Evolutionary conservation across 306 rosid genomes (phyloP).

Genomic region (Vigna reflexopilosa): DNA sequence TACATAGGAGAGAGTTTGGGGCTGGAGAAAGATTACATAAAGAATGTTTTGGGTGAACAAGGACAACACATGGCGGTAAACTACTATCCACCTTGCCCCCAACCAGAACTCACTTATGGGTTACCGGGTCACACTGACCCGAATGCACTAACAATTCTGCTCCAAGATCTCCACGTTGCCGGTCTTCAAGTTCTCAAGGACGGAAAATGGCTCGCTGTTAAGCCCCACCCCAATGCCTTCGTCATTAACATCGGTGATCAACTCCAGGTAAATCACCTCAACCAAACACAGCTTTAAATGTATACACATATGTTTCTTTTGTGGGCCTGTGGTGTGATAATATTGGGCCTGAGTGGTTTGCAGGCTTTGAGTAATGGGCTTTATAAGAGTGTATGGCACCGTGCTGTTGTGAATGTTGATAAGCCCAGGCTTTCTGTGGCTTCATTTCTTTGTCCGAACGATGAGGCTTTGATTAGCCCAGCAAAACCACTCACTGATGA

Average conservation of each 20-base stretch:
- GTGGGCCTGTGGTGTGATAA: too few relatives aligned
- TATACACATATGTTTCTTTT: too few relatives aligned
- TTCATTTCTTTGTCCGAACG: slow-evolving; percentile 78
- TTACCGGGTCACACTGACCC: slow-evolving; percentile 96
- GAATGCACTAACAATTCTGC: slow-evolving; percentile 87
- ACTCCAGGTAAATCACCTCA: slow-evolving; percentile 57
- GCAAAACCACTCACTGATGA: slow-evolving; percentile 60
- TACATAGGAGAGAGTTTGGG: slow-evolving; percentile 85
- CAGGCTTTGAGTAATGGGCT: slow-evolving; percentile 94
- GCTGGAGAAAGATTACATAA: slow-evolving; percentile 64
- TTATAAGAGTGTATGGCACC: slow-evolving; percentile 93
- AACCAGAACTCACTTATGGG: slow-evolving; percentile 91
- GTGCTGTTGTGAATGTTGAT: slow-evolving; percentile 76
- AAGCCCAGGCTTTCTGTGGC: slow-evolving; percentile 87
- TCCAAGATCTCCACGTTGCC: slow-evolving; percentile 68
- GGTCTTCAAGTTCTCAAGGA: slow-evolving; percentile 93
- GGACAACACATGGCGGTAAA: slow-evolving; percentile 99
- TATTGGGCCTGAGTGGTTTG: slow-evolving; percentile 18
- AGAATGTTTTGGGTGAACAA: slow-evolving; percentile 66
- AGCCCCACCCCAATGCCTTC: slow-evolving; percentile 82
- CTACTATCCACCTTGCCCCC: slow-evolving; percentile 89
- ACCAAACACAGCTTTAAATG: too few relatives aligned
- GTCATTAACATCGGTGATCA: slow-evolving; percentile 91
- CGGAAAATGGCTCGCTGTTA: slow-evolving; percentile 78
- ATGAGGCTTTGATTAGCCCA: slow-evolving; percentile 71